A percentile compares a stretch with the other conserved stretches of the same genome.
phyloP scores from a whole-genome alignment of 768 basidiomycete species.

The Amanita brunnescens region DNA sequence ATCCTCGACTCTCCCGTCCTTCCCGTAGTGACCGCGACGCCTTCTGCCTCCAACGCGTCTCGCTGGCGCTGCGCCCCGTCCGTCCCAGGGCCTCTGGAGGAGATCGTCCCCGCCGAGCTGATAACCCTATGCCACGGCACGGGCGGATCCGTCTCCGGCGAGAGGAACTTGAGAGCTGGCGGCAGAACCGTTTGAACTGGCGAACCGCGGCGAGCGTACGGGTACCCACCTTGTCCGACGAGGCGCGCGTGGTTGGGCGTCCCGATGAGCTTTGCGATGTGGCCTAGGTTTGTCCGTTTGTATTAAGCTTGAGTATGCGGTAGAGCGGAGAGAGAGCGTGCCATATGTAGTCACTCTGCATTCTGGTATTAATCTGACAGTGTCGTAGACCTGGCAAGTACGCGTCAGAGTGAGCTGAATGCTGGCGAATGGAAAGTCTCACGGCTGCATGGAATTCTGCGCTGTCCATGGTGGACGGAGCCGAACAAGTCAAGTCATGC shows the following conservation, averaged over 20 bases:
- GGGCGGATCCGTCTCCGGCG: conserved; percentile 47
- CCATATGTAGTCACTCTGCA: conserved; percentile 72
- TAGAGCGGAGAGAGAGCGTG: conserved; percentile 17
- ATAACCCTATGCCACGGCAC: conserved; percentile 82
- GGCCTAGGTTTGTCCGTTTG: conserved; percentile 37
- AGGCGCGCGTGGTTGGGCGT: conserved; percentile 75
- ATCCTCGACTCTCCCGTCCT: conserved; percentile 52
- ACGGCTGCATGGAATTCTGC: conserved; percentile 31
- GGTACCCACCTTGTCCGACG: conserved; percentile 64
- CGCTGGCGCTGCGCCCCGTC: conserved; percentile 68
- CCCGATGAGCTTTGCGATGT: conserved; percentile 71
- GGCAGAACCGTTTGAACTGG: neutral
- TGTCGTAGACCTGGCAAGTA: conserved; percentile 53
- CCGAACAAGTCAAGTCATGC: neutral
- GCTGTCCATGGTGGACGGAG: conserved; percentile 19
- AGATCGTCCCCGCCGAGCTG: conserved; percentile 60
- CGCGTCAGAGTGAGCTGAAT: neutral
- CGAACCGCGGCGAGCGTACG: neutral
- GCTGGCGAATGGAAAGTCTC: conserved; percentile 4
- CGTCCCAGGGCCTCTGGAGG: conserved; percentile 80
- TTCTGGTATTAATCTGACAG: conserved; percentile 60
- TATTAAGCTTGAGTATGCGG: neutral
- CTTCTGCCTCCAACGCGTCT: conserved; percentile 72
- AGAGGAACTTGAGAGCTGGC: conserved; percentile 71
- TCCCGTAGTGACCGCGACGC: conserved; percentile 60